phyloP scores from a whole-genome alignment of 2,329 filamentous ascomycete genomes.

The Talaromyces sp. region DNA sequence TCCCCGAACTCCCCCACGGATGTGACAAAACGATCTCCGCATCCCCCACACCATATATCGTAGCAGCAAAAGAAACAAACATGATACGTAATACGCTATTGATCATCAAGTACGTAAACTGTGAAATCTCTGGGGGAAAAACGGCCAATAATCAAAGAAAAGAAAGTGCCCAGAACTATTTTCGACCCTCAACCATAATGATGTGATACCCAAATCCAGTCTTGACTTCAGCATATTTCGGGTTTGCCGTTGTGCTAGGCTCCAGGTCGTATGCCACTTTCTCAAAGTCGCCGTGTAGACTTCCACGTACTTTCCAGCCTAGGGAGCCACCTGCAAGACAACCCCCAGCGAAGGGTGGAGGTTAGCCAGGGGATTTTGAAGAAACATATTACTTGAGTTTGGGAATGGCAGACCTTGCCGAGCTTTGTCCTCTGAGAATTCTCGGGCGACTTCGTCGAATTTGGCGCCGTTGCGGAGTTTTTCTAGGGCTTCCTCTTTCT shows the following conservation, averaged over 20 bases:
- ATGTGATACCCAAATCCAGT: constrained; percentile 66
- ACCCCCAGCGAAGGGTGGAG: neutral
- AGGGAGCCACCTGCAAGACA: constrained; percentile 53
- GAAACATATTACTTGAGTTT: neutral
- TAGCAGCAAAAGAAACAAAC: neutral
- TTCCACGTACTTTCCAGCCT: constrained; percentile 61
- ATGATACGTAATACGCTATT: neutral
- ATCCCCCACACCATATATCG: neutral
- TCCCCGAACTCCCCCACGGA: neutral
- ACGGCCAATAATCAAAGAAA: neutral
- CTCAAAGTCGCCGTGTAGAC: constrained; percentile 58
- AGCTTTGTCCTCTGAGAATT: constrained; percentile 65
- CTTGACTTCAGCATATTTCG: constrained; percentile 61
- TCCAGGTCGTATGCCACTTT: constrained; percentile 62
- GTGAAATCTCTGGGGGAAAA: neutral
- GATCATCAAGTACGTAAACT: neutral
- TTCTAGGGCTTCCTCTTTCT: constrained; percentile 63
- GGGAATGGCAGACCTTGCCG: constrained; percentile 45
- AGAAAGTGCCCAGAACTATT: constrained; percentile 37
- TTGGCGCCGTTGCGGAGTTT: constrained; percentile 59
- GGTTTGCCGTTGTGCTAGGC: constrained; percentile 58
- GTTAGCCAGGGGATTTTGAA: neutral
- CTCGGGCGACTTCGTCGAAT: constrained; percentile 63
- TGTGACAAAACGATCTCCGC: neutral
- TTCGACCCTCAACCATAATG: constrained; percentile 65